phyloP scores from a whole-genome alignment of 169 alveolate species.

The Babesia sp. region DNA sequence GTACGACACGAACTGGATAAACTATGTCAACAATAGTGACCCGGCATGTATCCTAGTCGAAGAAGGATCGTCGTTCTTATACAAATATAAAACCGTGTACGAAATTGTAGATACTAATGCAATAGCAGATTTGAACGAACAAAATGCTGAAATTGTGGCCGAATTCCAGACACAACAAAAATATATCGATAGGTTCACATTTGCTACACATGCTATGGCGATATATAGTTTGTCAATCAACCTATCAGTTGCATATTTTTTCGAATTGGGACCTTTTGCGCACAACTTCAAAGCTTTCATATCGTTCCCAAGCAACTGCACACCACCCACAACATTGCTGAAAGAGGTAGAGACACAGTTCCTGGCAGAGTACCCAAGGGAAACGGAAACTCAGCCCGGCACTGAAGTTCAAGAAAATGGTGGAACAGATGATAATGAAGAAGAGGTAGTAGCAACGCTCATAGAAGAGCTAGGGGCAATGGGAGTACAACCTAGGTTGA shows the following conservation, averaged over 20 bases:
- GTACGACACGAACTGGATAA: slow-evolving; percentile 66
- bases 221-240: slow-evolving; percentile 32
- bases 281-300: slow-evolving; percentile 62
- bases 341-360: slow-evolving; percentile 13
- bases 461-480: slow-evolving; percentile 7
- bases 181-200: slow-evolving; percentile 33
- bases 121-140: not conserved
- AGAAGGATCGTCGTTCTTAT: slow-evolving; percentile 77
- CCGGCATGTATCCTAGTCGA: slow-evolving; percentile 76
- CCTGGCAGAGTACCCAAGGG: slow-evolving; percentile 11
- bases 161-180: slow-evolving; percentile 27
- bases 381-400: no score
- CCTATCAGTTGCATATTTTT: slow-evolving; percentile 59
- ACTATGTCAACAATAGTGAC: slow-evolving; percentile 61
- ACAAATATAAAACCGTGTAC: slow-evolving; percentile 65
- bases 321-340: slow-evolving; percentile 10
- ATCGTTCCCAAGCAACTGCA: slow-evolving; percentile 53
- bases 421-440: not conserved
- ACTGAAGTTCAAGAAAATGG: no score
- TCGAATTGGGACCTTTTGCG: slow-evolving; percentile 47
- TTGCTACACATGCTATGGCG: slow-evolving; percentile 36
- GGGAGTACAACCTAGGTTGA: slow-evolving; percentile 13
- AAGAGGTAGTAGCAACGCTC: not conserved
- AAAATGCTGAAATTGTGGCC: slow-evolving; percentile 11
- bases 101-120: slow-evolving; percentile 43